Evolutionary conservation across 345 rosid species (phyloP).

Genomic region (Pugionium cornutum): DNA sequence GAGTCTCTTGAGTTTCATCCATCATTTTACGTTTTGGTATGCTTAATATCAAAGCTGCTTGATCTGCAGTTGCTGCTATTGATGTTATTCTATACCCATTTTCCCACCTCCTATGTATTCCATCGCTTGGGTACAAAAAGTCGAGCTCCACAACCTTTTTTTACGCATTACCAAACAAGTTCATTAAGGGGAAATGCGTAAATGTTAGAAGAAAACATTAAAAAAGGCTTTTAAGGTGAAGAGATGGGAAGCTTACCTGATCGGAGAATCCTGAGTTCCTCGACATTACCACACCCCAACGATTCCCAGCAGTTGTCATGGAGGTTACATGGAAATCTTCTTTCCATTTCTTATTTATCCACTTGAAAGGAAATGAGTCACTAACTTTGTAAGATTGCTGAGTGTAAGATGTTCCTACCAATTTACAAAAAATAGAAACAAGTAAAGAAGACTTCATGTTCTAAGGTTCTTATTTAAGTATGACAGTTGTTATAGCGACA

Average conservation of each 20-base stretch:
- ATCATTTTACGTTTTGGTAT: constrained; percentile 63
- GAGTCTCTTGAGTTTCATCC: constrained; percentile 97
- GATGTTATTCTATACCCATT: constrained; percentile 85
- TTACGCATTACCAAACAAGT: constrained; percentile 8
- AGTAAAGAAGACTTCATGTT: background rate
- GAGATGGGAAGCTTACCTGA: constrained; percentile 54
- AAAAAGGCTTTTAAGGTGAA: background rate
- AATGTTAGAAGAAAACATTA: background rate
- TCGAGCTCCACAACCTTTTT: constrained; percentile 92
- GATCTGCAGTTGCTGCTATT: constrained; percentile 92
- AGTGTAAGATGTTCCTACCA: constrained; percentile 65
- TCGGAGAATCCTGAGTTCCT: constrained; percentile 79
- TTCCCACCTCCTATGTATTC: constrained; percentile 92
- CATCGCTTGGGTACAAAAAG: constrained; percentile 96
- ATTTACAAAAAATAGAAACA: constrained; percentile 17
- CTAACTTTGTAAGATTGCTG: constrained; percentile 98
- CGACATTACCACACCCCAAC: constrained; percentile 98
- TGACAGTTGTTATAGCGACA: background rate
- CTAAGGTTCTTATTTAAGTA: background rate
- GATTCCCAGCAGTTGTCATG: constrained; percentile 90
- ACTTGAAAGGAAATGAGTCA: constrained; percentile 88
- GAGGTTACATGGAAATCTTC: constrained; percentile 92
- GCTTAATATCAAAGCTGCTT: constrained; percentile 92
- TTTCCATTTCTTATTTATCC: constrained; percentile 97
- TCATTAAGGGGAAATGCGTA: background rate